Conservation (phyloP, 2,329 filamentous ascomycete species). For the Phaeophleospora eucalypticola region DNA sequence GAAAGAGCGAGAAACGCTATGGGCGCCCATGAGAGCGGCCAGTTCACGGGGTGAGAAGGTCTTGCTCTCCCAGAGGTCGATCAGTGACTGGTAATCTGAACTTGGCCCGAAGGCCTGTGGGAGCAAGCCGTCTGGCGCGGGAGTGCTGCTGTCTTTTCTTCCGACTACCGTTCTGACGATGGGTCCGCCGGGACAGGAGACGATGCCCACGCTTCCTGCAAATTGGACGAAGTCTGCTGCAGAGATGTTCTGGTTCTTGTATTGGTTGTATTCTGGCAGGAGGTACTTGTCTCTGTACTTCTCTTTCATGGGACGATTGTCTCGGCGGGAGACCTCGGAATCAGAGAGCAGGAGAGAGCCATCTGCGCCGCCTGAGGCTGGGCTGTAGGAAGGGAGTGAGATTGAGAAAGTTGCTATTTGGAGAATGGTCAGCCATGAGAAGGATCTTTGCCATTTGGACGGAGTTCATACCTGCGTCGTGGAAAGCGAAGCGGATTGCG, state of each 20-base stretch:
- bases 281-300: conserved; percentile 35
- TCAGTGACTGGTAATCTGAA: conserved; percentile 34
- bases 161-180: conserved; percentile 37
- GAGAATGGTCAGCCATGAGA: too few relatives aligned
- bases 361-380: conserved; percentile 36
- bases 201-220: conserved; percentile 42
- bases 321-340: conserved; percentile 33
- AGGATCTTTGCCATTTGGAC: too few relatives aligned
- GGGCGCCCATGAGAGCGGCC: conserved; percentile 53
- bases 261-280: too few relatives aligned
- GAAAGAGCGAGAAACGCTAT: conserved; percentile 47
- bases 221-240: conserved; percentile 55
- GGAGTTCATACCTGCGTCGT: conserved; percentile 22
- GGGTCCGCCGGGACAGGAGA: conserved; percentile 18
- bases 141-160: conserved; percentile 41
- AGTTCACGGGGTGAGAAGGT: conserved; percentile 49
- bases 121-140: conserved; percentile 43
- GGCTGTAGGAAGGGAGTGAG: conserved; percentile 19
- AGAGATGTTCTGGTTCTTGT: conserved; percentile 30
- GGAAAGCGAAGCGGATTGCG: conserved; percentile 34
- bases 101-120: conserved; percentile 41
- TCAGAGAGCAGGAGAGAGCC: conserved; percentile 40
- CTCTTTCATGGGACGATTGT: conserved; percentile 45
- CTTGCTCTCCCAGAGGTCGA: conserved; percentile 48
- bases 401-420: conserved; percentile 17